Evolutionary conservation across 2,329 filamentous ascomycete genomes (phyloP), one percentile per base, ranked within the genome.

Genomic region (Parascedosporium putredinis): DNA sequence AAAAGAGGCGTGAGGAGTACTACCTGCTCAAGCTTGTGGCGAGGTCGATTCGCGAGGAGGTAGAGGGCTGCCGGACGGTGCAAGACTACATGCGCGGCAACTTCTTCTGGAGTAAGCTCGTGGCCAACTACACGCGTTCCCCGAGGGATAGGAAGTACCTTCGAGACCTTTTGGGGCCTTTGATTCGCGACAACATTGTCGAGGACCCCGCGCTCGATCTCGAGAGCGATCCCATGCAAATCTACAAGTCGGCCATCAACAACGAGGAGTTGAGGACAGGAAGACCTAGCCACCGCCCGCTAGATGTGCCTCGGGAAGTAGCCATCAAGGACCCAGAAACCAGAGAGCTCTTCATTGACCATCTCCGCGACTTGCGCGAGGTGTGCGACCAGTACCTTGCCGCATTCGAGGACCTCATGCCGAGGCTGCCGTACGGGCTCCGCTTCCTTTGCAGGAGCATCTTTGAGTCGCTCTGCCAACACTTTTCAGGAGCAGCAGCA

Each of bases 311-410:
- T 1, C 81, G 90, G 54, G 93, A 98, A 63, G 76, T 94, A 57
- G 93, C 93, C n/a, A 96, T 98, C 63, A 84, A 90, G 57, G 93
- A 98, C 60, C 84, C 84, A 1, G 93, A 98, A 66, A 97, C 93
- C 1, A 81, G 91, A 58, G 83, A 86, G 53, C 83, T 90, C 23
- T 98, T 98, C 64, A 95, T 98, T 51, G 86, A 93, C 60, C 89
- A 98, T 62, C 75, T 98, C 42, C 86, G 94, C 58, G 91, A 97
- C 61, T 79, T 98, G 49, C 80, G 93, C 48, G 93, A 97, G 64
- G 93, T 98, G 56, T 89, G 87, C 47, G 89, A 97, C 61, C 88
- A 95, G 57, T 91, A 94, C 65, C 84, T 97, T 60, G 64, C 81
- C 29, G 79, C 83, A 3, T 68, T 96, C 9, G 90, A 97, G 62